Evolutionary conservation across 2,329 filamentous ascomycete genomes (phyloP).

Genomic region (Pseudogymnoascus sp.): DNA sequence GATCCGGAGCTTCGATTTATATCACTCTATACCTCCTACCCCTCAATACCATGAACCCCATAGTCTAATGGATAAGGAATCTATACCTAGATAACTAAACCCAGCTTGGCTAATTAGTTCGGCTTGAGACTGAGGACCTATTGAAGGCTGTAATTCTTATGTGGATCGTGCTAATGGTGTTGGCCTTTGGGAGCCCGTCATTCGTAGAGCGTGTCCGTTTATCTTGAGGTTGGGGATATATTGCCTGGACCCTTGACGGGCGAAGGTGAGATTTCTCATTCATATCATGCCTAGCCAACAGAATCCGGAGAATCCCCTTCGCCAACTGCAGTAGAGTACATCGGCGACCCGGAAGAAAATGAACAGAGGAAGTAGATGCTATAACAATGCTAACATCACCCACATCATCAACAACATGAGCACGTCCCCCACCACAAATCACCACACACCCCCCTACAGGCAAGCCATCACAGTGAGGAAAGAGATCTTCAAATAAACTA

Average conservation of each 20-base stretch:
- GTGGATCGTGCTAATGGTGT: not conserved
- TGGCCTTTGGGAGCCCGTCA: not conserved
- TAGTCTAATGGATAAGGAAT: not conserved
- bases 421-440: not conserved
- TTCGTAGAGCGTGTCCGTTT: not conserved
- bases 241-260: not conserved
- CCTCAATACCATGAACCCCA: not conserved
- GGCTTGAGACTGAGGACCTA: not conserved
- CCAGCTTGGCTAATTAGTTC: not conserved
- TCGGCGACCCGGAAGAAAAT: not conserved
- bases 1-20: not conserved
- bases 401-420: not conserved
- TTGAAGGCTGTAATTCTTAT: not conserved
- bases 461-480: slow-evolving; percentile 8
- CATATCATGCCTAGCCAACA: not conserved
- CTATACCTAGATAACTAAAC: too few species aligned
- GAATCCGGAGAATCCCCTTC: not conserved
- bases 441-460: not conserved
- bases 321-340: not conserved
- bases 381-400: not conserved
- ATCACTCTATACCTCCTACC: not conserved
- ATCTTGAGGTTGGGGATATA: not conserved
- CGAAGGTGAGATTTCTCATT: not conserved
- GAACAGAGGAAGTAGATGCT: not conserved
- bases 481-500: slow-evolving; percentile 30